A percentile compares a stretch with the other conserved stretches of the same genome.
Evolutionary conservation across 176 grass and related monocot genomes (phyloP).

Genomic region (Paspalum notatum): DNA sequence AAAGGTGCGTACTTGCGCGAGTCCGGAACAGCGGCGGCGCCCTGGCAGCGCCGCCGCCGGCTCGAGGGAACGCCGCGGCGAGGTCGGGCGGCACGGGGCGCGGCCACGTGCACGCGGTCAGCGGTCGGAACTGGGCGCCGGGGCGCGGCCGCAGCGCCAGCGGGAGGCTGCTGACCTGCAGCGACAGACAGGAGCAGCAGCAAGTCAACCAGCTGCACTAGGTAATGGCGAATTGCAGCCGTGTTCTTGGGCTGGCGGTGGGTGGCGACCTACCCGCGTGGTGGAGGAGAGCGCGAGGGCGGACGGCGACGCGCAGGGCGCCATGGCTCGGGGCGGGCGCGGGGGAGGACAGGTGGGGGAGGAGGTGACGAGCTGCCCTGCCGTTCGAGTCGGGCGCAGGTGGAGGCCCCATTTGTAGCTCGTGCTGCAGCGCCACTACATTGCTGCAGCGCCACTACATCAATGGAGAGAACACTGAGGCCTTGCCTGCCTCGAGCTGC

Average conservation of each 20-base stretch:
- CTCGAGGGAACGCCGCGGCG: background rate
- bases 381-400: slow-evolving; percentile 25
- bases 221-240: background rate
- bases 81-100: slow-evolving; percentile 31
- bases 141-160: background rate
- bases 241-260: background rate
- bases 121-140: slow-evolving; percentile 3
- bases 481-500: background rate
- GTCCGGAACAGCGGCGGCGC: slow-evolving; percentile 47
- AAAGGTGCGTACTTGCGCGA: slow-evolving; percentile 34
- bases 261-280: slow-evolving; percentile 28
- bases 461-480: slow-evolving; percentile 15
- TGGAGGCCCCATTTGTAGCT: slow-evolving; percentile 38
- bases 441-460: background rate
- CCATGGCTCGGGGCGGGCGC: slow-evolving; percentile 26
- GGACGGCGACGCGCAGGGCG: slow-evolving; percentile 27
- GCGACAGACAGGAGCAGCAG: background rate
- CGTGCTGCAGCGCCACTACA: background rate
- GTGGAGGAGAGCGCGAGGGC: slow-evolving; percentile 20
- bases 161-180: slow-evolving; percentile 5
- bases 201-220: background rate
- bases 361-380: background rate
- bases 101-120: slow-evolving; percentile 1
- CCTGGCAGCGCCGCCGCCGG: background rate
- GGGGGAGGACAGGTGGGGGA: background rate